A percentile compares a stretch with the other conserved stretches of the same genome.
Conservation (phyloP, 176 grass and related monocot species). For the Miscanthus lutarioriparius region DNA sequence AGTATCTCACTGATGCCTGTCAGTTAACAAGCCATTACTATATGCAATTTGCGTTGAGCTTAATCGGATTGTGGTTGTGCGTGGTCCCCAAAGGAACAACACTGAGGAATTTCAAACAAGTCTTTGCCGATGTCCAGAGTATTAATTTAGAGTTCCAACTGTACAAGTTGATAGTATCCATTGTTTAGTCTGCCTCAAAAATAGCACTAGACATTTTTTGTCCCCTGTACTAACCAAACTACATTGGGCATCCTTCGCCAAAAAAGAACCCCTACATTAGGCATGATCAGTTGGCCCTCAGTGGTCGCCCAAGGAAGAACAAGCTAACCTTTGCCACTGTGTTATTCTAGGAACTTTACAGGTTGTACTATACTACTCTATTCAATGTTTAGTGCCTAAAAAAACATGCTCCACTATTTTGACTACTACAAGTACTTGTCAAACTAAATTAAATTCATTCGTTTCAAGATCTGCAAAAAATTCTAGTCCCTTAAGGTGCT, state of each 20-base stretch:
- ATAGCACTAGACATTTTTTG: background rate
- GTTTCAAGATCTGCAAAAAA: background rate
- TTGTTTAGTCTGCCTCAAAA: background rate
- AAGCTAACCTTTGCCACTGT: background rate
- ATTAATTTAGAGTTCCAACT: background rate
- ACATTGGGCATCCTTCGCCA: background rate
- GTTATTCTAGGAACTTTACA: background rate
- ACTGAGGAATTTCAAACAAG: background rate
- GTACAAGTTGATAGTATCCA: background rate
- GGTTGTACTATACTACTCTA: background rate
- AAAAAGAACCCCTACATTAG: background rate
- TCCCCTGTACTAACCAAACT: background rate
- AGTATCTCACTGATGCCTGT: conserved; percentile 19
- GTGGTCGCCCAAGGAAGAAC: conserved; percentile 13
- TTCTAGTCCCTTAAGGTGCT: conserved; percentile 28
- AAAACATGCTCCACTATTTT: background rate
- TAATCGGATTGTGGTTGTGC: background rate
- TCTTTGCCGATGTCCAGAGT: background rate
- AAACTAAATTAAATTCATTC: background rate
- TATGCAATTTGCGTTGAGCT: background rate
- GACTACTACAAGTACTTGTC: background rate
- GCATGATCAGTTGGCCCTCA: background rate
- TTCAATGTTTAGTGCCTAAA: conserved; percentile 16
- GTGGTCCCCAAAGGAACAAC: conserved; percentile 19
- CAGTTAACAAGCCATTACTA: conserved; percentile 24